A percentile compares a stretch with the other conserved stretches of the same genome.
phyloP scores from a whole-genome alignment of 139 green algal genomes.

The Auxenochlorella pyrenoidosa region DNA sequence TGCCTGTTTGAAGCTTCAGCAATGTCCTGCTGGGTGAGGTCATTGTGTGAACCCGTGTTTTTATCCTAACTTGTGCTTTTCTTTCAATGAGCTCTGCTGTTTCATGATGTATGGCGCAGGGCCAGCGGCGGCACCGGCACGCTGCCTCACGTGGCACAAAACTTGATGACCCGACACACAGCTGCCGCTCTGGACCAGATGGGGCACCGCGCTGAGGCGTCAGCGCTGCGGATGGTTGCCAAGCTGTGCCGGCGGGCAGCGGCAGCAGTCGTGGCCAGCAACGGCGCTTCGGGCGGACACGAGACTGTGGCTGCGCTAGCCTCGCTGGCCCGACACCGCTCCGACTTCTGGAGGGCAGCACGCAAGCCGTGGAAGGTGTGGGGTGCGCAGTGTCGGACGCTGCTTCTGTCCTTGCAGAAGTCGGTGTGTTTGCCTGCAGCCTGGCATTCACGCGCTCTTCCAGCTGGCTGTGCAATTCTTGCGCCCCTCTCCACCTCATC shows the following conservation, averaged over 20 bases:
- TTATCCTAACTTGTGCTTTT: too few species aligned
- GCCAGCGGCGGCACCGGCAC: not conserved
- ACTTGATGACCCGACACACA: not conserved
- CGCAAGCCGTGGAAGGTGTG: conserved; percentile 5
- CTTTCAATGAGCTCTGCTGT: not conserved
- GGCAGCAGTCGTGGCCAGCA: not conserved
- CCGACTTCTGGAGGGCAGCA: conserved; percentile 23
- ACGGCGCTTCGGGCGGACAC: not conserved
- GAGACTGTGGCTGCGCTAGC: not conserved
- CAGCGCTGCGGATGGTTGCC: not conserved
- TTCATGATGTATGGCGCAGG: not conserved
- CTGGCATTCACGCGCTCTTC: not conserved
- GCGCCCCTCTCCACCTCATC: not conserved
- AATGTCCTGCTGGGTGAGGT: too few species aligned
- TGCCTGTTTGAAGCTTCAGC: too few species aligned
- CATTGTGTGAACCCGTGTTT: too few species aligned
- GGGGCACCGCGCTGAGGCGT: not conserved
- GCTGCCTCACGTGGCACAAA: not conserved
- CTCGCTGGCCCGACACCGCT: not conserved
- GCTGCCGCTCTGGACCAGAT: not conserved
- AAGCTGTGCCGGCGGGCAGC: conserved; percentile 11
- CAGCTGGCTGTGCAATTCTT: not conserved
- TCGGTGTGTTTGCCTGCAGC: not conserved
- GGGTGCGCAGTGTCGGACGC: not conserved
- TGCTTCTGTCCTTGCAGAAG: not conserved